Percentiles rank a stretch among this genome's conserved stretches.
Conservation (phyloP, 192 early-diverging fungal species). For the Cetraspora pellucida region DNA sequence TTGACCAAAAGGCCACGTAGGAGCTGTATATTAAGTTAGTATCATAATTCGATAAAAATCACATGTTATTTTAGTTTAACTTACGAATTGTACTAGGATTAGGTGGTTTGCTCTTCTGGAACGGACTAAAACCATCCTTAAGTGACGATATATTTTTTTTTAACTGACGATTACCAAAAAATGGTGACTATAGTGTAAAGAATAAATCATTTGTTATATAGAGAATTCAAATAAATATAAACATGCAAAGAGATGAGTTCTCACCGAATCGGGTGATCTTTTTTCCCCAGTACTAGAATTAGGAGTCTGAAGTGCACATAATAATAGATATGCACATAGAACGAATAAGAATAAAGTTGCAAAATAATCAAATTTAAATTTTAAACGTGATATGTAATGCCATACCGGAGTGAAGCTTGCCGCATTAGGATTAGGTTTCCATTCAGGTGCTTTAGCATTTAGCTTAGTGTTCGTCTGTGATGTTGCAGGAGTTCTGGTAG, state of each 20-base stretch:
- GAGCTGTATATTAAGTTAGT: slow-evolving; percentile 38
- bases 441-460: slow-evolving; percentile 73
- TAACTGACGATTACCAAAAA: slow-evolving; percentile 35
- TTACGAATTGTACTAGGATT: slow-evolving; percentile 47
- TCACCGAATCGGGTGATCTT: slow-evolving; percentile 29
- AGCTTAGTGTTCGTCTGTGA: slow-evolving; percentile 49
- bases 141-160: slow-evolving; percentile 40
- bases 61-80: background rate
- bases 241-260: background rate
- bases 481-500: background rate
- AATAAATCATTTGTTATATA: background rate
- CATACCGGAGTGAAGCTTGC: slow-evolving; percentile 70
- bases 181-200: slow-evolving; percentile 25
- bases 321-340: slow-evolving; percentile 37
- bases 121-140: slow-evolving; percentile 49
- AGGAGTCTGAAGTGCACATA: slow-evolving; percentile 7
- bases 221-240: background rate
- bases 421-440: slow-evolving; percentile 76
- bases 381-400: slow-evolving; percentile 12
- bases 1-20: slow-evolving; percentile 61
- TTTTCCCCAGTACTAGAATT: slow-evolving; percentile 25
- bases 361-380: background rate
- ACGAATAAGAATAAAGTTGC: slow-evolving; percentile 31
- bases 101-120: slow-evolving; percentile 45
- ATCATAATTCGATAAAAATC: background rate